phyloP scores from a whole-genome alignment of 192 early-diverging fungal genomes.

The Thamnidium elegans region DNA sequence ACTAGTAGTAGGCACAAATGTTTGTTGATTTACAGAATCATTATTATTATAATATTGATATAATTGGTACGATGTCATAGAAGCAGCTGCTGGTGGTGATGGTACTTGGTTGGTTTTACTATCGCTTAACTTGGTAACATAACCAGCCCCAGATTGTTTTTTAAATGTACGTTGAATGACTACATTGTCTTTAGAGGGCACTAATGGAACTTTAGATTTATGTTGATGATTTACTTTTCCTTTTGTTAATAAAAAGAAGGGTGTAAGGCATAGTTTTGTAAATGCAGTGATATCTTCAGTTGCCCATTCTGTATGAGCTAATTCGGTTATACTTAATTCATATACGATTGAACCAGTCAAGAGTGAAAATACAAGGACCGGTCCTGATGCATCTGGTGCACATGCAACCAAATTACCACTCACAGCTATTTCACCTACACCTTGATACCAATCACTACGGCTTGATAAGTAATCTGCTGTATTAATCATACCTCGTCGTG shows the following conservation, averaged over 20 bases:
- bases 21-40: neutral
- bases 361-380: constrained; percentile 46
- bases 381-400: constrained; percentile 42
- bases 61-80: constrained; percentile 21
- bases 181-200: neutral
- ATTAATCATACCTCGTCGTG: constrained; percentile 41
- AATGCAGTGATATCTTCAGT: neutral
- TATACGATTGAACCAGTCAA: constrained; percentile 51
- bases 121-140: constrained; percentile 15
- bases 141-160: neutral
- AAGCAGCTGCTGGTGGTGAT: neutral
- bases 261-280: constrained; percentile 19
- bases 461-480: constrained; percentile 33
- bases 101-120: constrained; percentile 1
- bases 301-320: constrained; percentile 18
- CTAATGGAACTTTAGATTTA: neutral
- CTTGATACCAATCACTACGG: constrained; percentile 43
- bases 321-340: constrained; percentile 31
- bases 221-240: constrained; percentile 15
- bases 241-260: constrained; percentile 33
- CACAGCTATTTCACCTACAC: constrained; percentile 44
- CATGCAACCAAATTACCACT: constrained; percentile 49
- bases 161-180: neutral
- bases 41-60: constrained; percentile 11
- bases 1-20: constrained; percentile 17